phyloP scores from a whole-genome alignment of 257 asterid genomes.

The Ilex asprella region DNA sequence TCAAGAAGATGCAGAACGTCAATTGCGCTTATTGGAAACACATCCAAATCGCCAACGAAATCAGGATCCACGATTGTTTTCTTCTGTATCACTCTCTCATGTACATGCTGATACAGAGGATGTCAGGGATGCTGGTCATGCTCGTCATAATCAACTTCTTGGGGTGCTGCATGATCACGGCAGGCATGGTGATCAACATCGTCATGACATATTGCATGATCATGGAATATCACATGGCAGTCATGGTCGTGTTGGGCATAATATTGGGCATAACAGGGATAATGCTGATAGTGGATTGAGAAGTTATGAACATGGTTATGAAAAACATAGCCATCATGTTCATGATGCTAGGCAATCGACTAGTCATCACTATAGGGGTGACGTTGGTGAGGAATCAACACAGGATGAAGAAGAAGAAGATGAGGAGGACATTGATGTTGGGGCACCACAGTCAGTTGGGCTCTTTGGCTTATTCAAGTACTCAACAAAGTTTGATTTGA shows the following conservation, averaged over 20 bases:
- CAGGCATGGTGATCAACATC: neutral
- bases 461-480: constrained; percentile 62
- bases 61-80: constrained; percentile 41
- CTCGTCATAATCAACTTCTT: neutral
- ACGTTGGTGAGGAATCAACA: constrained; percentile 10
- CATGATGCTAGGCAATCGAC: constrained; percentile 17
- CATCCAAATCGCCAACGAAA: constrained; percentile 18
- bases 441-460: constrained; percentile 37
- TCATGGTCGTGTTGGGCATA: constrained; percentile 13
- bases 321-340: constrained; percentile 9
- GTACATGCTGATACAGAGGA: constrained; percentile 12
- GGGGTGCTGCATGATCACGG: constrained; percentile 2
- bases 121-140: neutral
- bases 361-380: constrained; percentile 15
- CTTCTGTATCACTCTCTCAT: neutral
- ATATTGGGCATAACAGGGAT: constrained; percentile 7
- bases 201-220: neutral
- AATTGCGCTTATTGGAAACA: constrained; percentile 27
- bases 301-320: constrained; percentile 11
- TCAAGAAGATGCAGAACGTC: constrained; percentile 31
- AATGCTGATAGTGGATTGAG: constrained; percentile 12
- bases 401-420: constrained; percentile 42
- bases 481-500: constrained; percentile 50
- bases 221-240: neutral
- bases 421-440: constrained; percentile 19